These are phyloP conservation scores for Sarcomyxa edulis DNA, from an alignment of 768 basidiomycete species.

Conservation along the genomic window DNA sequence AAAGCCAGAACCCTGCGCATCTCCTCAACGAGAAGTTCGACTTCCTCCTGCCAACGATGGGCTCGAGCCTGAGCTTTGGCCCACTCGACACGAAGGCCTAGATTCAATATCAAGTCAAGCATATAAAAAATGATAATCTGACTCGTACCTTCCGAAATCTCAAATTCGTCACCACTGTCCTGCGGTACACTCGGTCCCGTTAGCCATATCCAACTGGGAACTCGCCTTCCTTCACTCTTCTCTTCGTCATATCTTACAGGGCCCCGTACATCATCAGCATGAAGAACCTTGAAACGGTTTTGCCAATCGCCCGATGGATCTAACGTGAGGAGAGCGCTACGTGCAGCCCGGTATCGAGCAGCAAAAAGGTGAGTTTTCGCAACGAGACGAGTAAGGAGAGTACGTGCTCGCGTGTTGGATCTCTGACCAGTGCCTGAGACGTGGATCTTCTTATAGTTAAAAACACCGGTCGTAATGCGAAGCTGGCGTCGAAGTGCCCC, in stretches of 20 bases:
- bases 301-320: background rate
- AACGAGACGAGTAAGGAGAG: slow-evolving; percentile 1
- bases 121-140: background rate
- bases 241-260: background rate
- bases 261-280: background rate
- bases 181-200: background rate
- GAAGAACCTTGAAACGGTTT: background rate
- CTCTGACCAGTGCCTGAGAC: slow-evolving; percentile 7
- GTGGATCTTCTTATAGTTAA: slow-evolving; percentile 8
- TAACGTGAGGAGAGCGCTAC: background rate
- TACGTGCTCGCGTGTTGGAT: slow-evolving; percentile 5
- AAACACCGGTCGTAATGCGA: slow-evolving; percentile 6
- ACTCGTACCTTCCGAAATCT: slow-evolving; percentile 1
- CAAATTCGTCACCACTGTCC: background rate
- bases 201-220: slow-evolving; percentile 8
- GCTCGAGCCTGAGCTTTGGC: slow-evolving; percentile 13
- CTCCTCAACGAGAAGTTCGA: slow-evolving; percentile 19
- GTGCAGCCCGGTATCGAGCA: slow-evolving; percentile 3
- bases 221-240: slow-evolving; percentile 1
- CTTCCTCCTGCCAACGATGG: slow-evolving; percentile 18
- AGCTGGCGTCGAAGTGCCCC: slow-evolving; percentile 7
- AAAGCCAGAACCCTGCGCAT: slow-evolving; percentile 18
- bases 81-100: slow-evolving; percentile 16
- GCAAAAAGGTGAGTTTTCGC: slow-evolving; percentile 1
- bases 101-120: slow-evolving; percentile 4